Evolutionary conservation across 192 early-diverging fungal species (phyloP).

Genomic region (Podila minutissima): DNA sequence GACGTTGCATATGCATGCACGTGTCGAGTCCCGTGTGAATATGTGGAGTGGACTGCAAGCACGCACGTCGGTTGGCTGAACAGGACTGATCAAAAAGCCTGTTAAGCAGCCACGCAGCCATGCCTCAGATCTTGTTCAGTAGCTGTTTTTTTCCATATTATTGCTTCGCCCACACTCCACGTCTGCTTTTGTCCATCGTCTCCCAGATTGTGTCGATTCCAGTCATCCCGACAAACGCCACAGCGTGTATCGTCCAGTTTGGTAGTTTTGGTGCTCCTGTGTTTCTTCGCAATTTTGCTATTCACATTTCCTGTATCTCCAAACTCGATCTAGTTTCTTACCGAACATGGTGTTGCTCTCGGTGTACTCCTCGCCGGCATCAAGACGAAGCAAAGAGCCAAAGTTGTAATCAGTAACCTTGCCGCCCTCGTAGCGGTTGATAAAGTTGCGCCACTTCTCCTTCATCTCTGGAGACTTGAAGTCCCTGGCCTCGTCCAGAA

Average conservation of each 20-base stretch:
- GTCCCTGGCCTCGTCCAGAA: constrained; percentile 77
- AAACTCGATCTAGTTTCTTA: constrained; percentile 34
- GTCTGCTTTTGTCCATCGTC: too few relatives aligned
- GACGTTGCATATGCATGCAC: too few relatives aligned
- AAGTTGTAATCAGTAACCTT: constrained; percentile 93
- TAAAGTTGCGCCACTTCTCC: constrained; percentile 89
- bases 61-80: too few relatives aligned
- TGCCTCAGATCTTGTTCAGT: too few relatives aligned
- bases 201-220: too few relatives aligned
- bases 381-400: constrained; percentile 87
- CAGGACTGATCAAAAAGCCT: too few relatives aligned
- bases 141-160: too few relatives aligned
- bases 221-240: neutral
- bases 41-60: too few relatives aligned
- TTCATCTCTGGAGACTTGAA: constrained; percentile 88
- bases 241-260: neutral
- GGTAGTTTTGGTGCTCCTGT: constrained; percentile 7
- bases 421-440: constrained; percentile 85
- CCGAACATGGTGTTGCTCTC: constrained; percentile 92
- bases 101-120: too few relatives aligned
- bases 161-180: too few relatives aligned
- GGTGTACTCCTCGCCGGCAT: constrained; percentile 81
- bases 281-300: neutral
- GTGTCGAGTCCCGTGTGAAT: too few relatives aligned
- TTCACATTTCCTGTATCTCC: neutral